Evolutionary conservation across 257 asterid genomes (phyloP).

Genomic region (Marsdenia floribunda): DNA sequence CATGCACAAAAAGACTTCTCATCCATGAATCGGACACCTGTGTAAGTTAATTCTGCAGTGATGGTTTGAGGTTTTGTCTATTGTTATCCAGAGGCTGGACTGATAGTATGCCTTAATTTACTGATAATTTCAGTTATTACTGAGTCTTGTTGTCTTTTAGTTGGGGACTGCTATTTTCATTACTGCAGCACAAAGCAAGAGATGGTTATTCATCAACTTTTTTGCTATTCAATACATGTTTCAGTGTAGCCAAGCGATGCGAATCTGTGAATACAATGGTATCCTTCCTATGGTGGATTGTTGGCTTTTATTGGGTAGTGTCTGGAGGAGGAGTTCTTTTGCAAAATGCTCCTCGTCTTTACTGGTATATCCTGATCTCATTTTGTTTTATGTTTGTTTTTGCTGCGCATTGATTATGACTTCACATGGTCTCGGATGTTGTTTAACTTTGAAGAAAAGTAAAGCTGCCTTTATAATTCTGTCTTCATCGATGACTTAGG

Average conservation of each 20-base stretch:
- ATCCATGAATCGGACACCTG: not conserved
- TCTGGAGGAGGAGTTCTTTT: constrained; percentile 77
- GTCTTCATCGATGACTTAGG: not conserved
- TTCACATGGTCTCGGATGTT: not conserved
- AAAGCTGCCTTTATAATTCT: not conserved
- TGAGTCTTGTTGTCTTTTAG: not conserved
- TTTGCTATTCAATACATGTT: constrained; percentile 18
- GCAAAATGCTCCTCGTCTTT: constrained; percentile 67
- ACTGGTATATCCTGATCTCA: constrained; percentile 51
- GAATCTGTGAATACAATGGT: constrained; percentile 85
- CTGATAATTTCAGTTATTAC: not conserved
- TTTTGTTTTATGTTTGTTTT: constrained; percentile 11
- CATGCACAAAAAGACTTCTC: not conserved
- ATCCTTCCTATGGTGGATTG: constrained; percentile 90
- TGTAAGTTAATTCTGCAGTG: not conserved
- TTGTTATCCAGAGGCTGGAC: not conserved
- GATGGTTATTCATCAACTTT: not conserved
- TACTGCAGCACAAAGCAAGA: not conserved
- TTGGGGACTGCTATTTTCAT: not conserved
- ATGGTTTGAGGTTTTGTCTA: not conserved
- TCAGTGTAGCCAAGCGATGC: constrained; percentile 67
- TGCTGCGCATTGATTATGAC: not conserved
- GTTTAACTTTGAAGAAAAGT: not conserved
- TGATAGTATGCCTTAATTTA: not conserved
- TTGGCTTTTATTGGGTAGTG: constrained; percentile 93